phyloP scores from a whole-genome alignment of 495 filamentous ascomycete genomes.

The Xylaria longipes region DNA sequence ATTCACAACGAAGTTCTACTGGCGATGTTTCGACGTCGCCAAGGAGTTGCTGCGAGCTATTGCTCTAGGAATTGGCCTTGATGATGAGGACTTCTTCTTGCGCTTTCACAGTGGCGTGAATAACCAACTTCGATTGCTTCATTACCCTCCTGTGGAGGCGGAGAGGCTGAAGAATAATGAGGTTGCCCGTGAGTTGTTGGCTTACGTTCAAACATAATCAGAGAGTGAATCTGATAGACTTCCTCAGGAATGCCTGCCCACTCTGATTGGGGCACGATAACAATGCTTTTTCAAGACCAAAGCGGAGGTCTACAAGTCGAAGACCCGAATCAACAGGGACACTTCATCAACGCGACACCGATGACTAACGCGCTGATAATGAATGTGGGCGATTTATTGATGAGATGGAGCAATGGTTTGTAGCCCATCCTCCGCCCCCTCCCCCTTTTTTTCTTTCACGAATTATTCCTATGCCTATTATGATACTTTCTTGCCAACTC shows the following conservation, averaged over 20 bases:
- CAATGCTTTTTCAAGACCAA: conserved; percentile 59
- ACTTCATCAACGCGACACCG: conserved; percentile 60
- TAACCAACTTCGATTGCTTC: conserved; percentile 69
- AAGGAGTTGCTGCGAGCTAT: conserved; percentile 57
- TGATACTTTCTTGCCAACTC: background rate
- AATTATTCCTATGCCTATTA: background rate
- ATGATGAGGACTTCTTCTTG: conserved; percentile 58
- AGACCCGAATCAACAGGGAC: conserved; percentile 53
- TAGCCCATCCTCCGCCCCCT: background rate
- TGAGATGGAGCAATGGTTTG: conserved; percentile 67
- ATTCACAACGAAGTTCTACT: conserved; percentile 66
- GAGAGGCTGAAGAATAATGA: conserved; percentile 51
- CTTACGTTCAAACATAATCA: background rate
- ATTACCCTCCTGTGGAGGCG: conserved; percentile 67
- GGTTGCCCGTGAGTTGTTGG: conserved; percentile 43
- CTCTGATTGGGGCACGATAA: conserved; percentile 58
- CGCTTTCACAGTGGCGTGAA: conserved; percentile 62
- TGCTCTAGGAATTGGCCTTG: conserved; percentile 61
- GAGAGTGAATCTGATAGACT: background rate
- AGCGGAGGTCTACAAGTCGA: conserved; percentile 65
- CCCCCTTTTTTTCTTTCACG: too few species aligned
- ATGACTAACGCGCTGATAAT: conserved; percentile 60
- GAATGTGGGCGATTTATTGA: conserved; percentile 66
- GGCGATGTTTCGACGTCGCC: conserved; percentile 55
- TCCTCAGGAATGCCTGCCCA: conserved; percentile 55